Percentiles rank a stretch among this genome's conserved stretches.
Evolutionary conservation across 805 yeast genomes (phyloP).

Genomic region (Brettanomyces sp.): DNA sequence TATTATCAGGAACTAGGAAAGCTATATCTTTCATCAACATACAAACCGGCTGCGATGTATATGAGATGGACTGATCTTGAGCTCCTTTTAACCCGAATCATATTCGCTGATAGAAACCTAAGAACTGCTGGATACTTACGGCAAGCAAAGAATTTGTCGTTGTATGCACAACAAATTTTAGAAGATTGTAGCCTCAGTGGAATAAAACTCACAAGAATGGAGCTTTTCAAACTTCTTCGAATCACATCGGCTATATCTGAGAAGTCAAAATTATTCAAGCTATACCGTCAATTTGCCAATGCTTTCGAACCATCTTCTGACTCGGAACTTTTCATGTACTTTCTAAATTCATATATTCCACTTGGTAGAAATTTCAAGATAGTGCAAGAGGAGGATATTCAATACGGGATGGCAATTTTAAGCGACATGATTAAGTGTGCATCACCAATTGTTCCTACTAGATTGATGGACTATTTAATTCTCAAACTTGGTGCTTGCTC

Average conservation of each 20-base stretch:
- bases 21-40: neutral
- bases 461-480: neutral
- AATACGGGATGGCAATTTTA: neutral
- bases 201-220: neutral
- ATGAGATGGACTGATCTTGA: neutral
- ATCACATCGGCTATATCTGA: neutral
- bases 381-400: neutral
- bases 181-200: constrained; percentile 1
- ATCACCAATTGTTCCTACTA: neutral
- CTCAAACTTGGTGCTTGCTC: neutral
- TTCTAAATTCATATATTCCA: neutral
- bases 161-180: neutral
- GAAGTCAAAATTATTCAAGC: neutral
- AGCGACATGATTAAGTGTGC: neutral
- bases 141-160: neutral
- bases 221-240: neutral
- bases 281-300: neutral
- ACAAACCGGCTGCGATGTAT: neutral
- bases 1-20: neutral
- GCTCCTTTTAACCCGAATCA: neutral
- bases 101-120: neutral
- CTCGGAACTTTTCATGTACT: neutral
- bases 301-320: neutral
- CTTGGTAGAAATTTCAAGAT: neutral
- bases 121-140: neutral